phyloP scores from a whole-genome alignment of 1,284 basidiomycete species.

The Amylostereum areolatum region DNA sequence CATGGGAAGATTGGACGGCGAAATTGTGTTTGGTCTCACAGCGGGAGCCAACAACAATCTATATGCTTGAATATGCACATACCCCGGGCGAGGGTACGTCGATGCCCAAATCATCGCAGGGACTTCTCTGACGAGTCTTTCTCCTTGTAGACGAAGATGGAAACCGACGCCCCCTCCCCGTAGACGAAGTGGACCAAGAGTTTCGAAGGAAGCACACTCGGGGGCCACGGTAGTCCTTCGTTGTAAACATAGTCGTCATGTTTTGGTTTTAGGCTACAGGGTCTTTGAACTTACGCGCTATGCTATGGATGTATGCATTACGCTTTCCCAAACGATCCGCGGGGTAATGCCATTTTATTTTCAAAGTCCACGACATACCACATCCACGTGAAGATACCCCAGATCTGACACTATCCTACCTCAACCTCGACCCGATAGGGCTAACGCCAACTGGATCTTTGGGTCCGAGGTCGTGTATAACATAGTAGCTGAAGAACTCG shows the following conservation, averaged over 20 bases:
- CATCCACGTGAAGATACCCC: background rate
- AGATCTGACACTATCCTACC: background rate
- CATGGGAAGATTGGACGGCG: constrained; percentile 13
- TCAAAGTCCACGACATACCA: background rate
- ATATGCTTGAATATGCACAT: constrained; percentile 11
- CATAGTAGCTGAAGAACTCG: constrained; percentile 83
- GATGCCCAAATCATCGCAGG: background rate
- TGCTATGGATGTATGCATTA: too few relatives aligned
- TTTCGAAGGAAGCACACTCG: too few relatives aligned
- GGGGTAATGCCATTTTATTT: background rate
- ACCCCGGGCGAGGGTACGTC: constrained; percentile 12
- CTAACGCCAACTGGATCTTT: constrained; percentile 24
- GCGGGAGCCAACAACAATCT: constrained; percentile 6
- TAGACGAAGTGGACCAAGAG: too few relatives aligned
- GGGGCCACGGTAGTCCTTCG: too few relatives aligned
- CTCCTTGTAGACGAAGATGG: constrained; percentile 5
- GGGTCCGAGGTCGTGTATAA: constrained; percentile 47
- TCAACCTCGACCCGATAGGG: background rate
- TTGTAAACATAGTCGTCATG: too few relatives aligned
- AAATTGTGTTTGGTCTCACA: constrained; percentile 7
- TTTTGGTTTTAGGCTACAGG: too few relatives aligned
- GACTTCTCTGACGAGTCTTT: background rate
- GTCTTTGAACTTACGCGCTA: too few relatives aligned
- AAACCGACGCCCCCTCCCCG: constrained; percentile 3
- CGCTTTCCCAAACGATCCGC: too few relatives aligned